Base-by-base conservation (phyloP, 352 stramenopile genomes). In the Globisporangium paddicum region DNA sequence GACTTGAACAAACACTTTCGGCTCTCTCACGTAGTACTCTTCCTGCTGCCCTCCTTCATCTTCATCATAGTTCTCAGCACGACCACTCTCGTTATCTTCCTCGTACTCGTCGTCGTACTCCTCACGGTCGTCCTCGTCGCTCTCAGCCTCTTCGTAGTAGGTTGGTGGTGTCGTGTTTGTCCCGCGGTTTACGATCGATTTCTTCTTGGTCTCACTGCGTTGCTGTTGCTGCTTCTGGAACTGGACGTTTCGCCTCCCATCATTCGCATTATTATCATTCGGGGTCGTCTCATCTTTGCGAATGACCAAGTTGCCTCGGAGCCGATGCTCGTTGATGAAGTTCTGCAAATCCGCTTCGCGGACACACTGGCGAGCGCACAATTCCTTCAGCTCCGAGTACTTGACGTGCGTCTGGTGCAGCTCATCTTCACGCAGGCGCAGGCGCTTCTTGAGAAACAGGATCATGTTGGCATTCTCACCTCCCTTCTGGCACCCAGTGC, bases 281-380 rank as follows among this genome's bases (percentile, higher is more conserved):
- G 50, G 50, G 6, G 50, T 30, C 4, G 37, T 44, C 2, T 19
- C 48, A 2, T 64, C 59, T 46, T 83, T 84, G 14, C 65, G 57
- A 52, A 89, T 79, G 18, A 86, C 60, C 9, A 90, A 67, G 34
- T 89, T 88, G 5, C 82, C 82, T 2, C 82, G 78, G 26, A 92
- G 60, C 9, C 82, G 82, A 50, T 92, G 79, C 40, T 89, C 82
- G 40, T 90, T 89, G 61, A 92, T 87, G 53, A 89, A 90, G 46
- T 90, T 92, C 58, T 90, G 82, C 28, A 92, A 37, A 57, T 87
- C 82, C 2, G 78, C 77, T 54, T 92, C 82, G 16, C 82, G 78
- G 45, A 92, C 79, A 18, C 79, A 92, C 60, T 92, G 79, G 5
- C 78, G 72, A 5, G 82, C 82, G 60, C 82, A 92, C 32, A 92